Conservation (phyloP, 805 yeast genomes). For the Sugiyamaella chiloensis region DNA sequence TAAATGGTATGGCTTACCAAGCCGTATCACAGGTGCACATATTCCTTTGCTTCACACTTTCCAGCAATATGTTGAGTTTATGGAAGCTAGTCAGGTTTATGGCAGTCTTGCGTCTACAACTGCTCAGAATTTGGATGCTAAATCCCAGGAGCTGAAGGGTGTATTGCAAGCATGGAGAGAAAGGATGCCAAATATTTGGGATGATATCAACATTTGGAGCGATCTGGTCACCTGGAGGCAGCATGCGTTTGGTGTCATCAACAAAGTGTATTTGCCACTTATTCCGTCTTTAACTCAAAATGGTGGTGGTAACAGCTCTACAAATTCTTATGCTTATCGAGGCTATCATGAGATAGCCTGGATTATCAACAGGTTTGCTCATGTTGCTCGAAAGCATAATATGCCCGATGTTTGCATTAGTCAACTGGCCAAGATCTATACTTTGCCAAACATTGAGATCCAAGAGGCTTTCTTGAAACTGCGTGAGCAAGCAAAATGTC, state of each 20-base stretch:
- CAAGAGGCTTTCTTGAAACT: conserved; percentile 96
- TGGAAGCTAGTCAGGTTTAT: conserved; percentile 95
- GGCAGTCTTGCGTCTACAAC: conserved; percentile 83
- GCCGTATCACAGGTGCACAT: conserved; percentile 73
- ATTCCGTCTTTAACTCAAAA: conserved; percentile 77
- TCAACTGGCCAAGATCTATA: conserved; percentile 89
- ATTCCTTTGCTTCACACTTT: conserved; percentile 86
- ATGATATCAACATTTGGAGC: conserved; percentile 96
- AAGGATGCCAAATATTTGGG: conserved; percentile 94
- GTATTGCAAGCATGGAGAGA: conserved; percentile 98
- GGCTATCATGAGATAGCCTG: conserved; percentile 99
- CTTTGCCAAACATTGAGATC: conserved; percentile 94
- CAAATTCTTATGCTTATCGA: conserved; percentile 90
- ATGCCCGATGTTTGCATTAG: conserved; percentile 96
- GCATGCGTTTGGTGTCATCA: conserved; percentile 94
- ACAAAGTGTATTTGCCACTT: conserved; percentile 89
- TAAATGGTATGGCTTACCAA: conserved; percentile 90
- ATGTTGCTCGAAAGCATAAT: conserved; percentile 94
- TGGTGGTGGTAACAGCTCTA: conserved; percentile 43
- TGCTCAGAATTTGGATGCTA: conserved; percentile 86
- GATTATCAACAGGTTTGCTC: conserved; percentile 97
- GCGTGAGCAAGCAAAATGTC: conserved; percentile 97
- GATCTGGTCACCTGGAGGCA: conserved; percentile 98
- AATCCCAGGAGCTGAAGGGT: conserved; percentile 90
- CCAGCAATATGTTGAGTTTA: conserved; percentile 95